These are phyloP conservation scores for Colletotrichum falcatum DNA, from an alignment of 2,329 filamentous ascomycete species.

Conservation along the genomic window DNA sequence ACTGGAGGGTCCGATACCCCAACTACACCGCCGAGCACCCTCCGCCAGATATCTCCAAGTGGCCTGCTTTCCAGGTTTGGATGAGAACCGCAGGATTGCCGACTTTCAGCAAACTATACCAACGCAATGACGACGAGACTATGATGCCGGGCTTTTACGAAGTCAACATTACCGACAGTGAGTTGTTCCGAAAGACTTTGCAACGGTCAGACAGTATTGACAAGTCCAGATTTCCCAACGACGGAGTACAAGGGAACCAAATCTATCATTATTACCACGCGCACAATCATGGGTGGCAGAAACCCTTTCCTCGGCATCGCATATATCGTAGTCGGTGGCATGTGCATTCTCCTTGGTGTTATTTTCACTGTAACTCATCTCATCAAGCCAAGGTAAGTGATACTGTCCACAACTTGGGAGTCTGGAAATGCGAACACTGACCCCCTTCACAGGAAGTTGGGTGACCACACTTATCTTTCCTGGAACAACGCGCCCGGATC, in stretches of 20 bases:
- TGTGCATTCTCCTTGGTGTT: conserved; percentile 89
- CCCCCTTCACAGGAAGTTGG: conserved; percentile 78
- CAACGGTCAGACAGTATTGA: background rate
- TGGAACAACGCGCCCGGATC: conserved; percentile 79
- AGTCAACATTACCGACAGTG: conserved; percentile 83
- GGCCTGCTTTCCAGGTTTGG: conserved; percentile 96
- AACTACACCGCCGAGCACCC: conserved; percentile 69
- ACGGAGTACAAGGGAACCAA: conserved; percentile 86
- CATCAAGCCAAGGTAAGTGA: conserved; percentile 81
- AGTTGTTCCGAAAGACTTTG: conserved; percentile 52
- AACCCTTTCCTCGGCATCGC: conserved; percentile 97
- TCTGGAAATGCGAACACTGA: conserved; percentile 10
- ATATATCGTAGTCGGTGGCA: conserved; percentile 91
- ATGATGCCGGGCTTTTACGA: conserved; percentile 81
- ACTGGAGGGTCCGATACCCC: conserved; percentile 81
- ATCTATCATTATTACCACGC: conserved; percentile 87
- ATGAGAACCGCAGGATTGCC: conserved; percentile 97
- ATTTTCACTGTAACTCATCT: conserved; percentile 92
- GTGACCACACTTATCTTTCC: conserved; percentile 95
- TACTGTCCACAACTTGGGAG: conserved; percentile 10
- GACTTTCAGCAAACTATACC: conserved; percentile 92
- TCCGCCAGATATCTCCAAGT: conserved; percentile 78
- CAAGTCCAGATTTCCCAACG: conserved; percentile 79
- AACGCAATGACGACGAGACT: conserved; percentile 78
- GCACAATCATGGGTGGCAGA: conserved; percentile 92